phyloP scores from a whole-genome alignment of 331 rosid species.

The Prunus yedoensis region DNA sequence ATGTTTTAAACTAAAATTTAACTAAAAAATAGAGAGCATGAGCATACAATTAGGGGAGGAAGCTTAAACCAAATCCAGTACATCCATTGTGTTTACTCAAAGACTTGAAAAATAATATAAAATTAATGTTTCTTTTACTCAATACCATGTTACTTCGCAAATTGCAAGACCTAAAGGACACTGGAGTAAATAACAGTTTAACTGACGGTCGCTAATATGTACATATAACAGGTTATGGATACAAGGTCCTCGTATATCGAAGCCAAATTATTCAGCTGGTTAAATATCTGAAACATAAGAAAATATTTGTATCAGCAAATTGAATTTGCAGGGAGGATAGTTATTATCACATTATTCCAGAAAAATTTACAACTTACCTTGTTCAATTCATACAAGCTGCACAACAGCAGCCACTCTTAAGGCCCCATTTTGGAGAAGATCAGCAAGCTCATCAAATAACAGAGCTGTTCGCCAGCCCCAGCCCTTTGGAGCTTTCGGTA shows the following conservation, averaged over 20 bases:
- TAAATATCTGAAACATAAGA: conserved; percentile 11
- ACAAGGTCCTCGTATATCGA: not conserved
- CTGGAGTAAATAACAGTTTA: not conserved
- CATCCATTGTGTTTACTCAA: conserved; percentile 1
- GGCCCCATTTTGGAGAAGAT: conserved; percentile 90
- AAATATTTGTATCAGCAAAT: not conserved
- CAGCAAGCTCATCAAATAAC: conserved; percentile 80
- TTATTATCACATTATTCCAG: not conserved
- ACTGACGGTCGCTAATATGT: not conserved
- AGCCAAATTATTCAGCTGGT: not conserved
- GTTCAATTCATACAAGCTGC: conserved; percentile 70
- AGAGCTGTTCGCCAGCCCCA: conserved; percentile 99
- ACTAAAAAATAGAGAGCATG: too few relatives aligned
- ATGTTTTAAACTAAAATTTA: too few relatives aligned
- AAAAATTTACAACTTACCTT: conserved; percentile 7
- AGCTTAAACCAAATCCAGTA: not conserved
- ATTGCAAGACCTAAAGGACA: too few relatives aligned
- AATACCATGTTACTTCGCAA: not conserved
- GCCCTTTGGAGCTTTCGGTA: conserved; percentile 96
- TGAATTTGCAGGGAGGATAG: conserved; percentile 2
- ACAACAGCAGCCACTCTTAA: conserved; percentile 84
- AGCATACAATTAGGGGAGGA: not conserved
- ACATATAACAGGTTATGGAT: not conserved
- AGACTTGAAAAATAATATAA: not conserved
- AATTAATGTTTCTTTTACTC: not conserved